Base-by-base conservation (phyloP, 495 filamentous ascomycete genomes). In the Bacidia gigantensis region DNA sequence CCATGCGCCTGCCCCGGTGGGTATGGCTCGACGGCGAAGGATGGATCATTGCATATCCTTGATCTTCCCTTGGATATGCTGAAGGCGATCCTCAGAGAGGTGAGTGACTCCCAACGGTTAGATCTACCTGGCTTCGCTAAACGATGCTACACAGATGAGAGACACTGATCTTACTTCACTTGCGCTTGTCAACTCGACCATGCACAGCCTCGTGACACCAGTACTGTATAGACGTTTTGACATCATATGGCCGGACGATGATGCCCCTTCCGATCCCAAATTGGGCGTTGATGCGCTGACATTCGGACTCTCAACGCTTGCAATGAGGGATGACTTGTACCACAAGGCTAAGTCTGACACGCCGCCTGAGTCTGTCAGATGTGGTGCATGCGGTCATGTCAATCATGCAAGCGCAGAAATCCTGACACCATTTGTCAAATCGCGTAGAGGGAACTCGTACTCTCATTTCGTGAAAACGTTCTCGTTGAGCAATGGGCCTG, bases 201-300 rank as follows among this genome's bases (percentile, higher is more conserved):
- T 97, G 12, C 86, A 95, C 67, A 68, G 71, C 39, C 72, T 97
- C 41, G 80, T 85, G 0, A 83, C 89, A 14, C 87, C 88, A 10
- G 78, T 83, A 50, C 93, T 97, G 60, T 97, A 97, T 64, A 84
- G 86, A 1, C 80, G 86, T 23, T 95, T 97, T 63, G 87, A 95
- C 62, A 95, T 95, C 55, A 83, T 92, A 38, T 97, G 89, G 89
- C 90, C 89, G 0, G 87, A 93, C 57, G 77, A 75, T 3, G 69
- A 75, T 42, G 68, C 75, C 20, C 67, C 77, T 2, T 70, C 77
- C 2, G 81, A 86, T 52, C 77, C 84, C 46, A 74, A 81, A 11
- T 76, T 79, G 24, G 87, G 84, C 39, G 87, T 95, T 25, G 89
- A 95, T 70, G 89, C 90, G 38, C 76, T 95, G 18, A 93, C 90